These are phyloP conservation scores for Cytospora paraplurivora DNA, from an alignment of 2,329 filamentous ascomycete genomes.

Conservation along the genomic window DNA sequence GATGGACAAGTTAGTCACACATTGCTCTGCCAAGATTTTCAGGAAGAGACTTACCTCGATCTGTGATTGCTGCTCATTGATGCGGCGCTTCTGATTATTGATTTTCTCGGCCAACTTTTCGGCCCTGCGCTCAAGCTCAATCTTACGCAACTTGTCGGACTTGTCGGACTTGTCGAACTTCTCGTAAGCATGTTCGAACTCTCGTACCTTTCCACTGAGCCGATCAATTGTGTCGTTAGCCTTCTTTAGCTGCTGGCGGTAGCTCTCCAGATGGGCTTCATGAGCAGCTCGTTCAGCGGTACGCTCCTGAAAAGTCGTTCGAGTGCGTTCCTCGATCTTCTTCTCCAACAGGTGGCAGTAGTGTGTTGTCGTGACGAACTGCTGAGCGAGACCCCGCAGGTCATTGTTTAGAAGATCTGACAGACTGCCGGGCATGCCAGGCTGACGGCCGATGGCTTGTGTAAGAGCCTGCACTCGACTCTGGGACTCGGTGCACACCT, in stretches of 20 bases:
- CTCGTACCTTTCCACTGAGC: background rate
- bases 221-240: slow-evolving; percentile 11
- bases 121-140: slow-evolving; percentile 12
- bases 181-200: slow-evolving; percentile 3
- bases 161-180: slow-evolving; percentile 15
- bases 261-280: slow-evolving; percentile 18
- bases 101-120: slow-evolving; percentile 25
- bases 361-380: slow-evolving; percentile 19
- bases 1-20: background rate
- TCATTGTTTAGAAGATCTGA: slow-evolving; percentile 23
- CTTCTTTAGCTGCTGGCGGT: slow-evolving; percentile 16
- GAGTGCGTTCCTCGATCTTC: slow-evolving; percentile 12
- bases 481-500: slow-evolving; percentile 16
- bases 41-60: slow-evolving; percentile 21
- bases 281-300: slow-evolving; percentile 4
- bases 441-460: slow-evolving; percentile 22
- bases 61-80: slow-evolving; percentile 27
- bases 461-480: slow-evolving; percentile 9
- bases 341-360: slow-evolving; percentile 19
- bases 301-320: background rate
- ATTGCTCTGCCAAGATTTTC: rapidly evolving
- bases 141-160: slow-evolving; percentile 21
- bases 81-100: slow-evolving; percentile 29
- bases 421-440: slow-evolving; percentile 22
- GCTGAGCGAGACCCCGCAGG: slow-evolving; percentile 19